Base-by-base conservation (phyloP, 73 alveolate species). In the Paramecium bursaria region DNA sequence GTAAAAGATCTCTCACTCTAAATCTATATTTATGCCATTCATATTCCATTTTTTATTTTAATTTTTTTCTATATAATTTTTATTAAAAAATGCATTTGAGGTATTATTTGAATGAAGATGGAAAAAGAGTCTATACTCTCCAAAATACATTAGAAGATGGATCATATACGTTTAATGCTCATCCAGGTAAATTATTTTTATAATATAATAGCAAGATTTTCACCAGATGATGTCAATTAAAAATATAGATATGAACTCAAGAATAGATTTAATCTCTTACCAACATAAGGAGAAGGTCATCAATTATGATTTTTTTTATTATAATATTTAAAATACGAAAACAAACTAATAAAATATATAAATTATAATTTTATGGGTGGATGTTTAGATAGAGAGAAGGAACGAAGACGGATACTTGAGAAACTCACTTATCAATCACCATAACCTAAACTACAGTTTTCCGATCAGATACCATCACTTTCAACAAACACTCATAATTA, bases 51-150 rank as follows among this genome's bases (percentile, higher is more conserved):
- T n/a, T n/a, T n/a, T n/a, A n/a, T n/a, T n/a, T n/a, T n/a, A n/a
- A n/a, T n/a, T n/a, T n/a, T n/a, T n/a, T n/a, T n/a, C n/a, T n/a
- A n/a, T n/a, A n/a, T n/a, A 39, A 39, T 39, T 39, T 39, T 39
- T 39, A 39, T 7, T 39, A 7, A 39, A 39, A 39, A 39, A 39
- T 39, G 49, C 49, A 39, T 39, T 39, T 39, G 49, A 39, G 49
- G 49, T 39, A 39, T 11, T 39, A 39, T 39, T 39, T 39, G 76
- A 57, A 57, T 30, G 76, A 57, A 15, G 76, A 57, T 15, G 76
- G 76, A 57, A 57, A 57, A 57, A 57, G 76, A 57, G 76, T 57
- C 14, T 57, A 57, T 10, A 57, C 76, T n/a, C 33, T 57, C 17
- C 27, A 57, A 30, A 57, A 57, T n/a, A 30, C 49, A 57, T 50